These are phyloP conservation scores for Hemisphaericaspora xylanilytica DNA, from an alignment of 1,139 yeast species.

Conservation along the genomic window DNA sequence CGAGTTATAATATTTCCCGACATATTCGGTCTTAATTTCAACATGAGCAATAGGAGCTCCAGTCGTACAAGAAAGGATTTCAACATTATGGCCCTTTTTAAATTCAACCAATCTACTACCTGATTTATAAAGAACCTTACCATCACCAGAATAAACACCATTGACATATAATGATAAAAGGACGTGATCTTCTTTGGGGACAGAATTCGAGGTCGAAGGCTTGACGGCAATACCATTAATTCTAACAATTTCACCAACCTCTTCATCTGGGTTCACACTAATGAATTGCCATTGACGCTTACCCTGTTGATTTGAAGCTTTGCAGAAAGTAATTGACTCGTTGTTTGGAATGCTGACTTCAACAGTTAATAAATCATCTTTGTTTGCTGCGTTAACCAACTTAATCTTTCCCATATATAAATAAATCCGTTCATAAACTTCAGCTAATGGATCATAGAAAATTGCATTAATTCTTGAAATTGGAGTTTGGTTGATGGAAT, in stretches of 20 bases:
- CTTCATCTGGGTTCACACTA: slow-evolving; percentile 74
- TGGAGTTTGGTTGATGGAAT: slow-evolving; percentile 30
- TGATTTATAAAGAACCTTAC: slow-evolving; percentile 41
- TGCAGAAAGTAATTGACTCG: slow-evolving; percentile 53
- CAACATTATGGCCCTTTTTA: slow-evolving; percentile 35
- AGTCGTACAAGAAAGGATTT: slow-evolving; percentile 33
- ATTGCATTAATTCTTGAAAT: slow-evolving; percentile 63
- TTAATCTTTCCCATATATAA: slow-evolving; percentile 53
- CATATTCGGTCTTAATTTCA: slow-evolving; percentile 62
- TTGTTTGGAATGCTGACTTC: slow-evolving; percentile 50
- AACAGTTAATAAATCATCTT: slow-evolving; percentile 45
- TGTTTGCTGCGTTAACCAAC: slow-evolving; percentile 24
- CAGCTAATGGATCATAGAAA: slow-evolving; percentile 61
- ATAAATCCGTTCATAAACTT: slow-evolving; percentile 59
- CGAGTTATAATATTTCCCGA: slow-evolving; percentile 66
- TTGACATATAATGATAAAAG: slow-evolving; percentile 61
- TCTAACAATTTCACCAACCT: slow-evolving; percentile 66
- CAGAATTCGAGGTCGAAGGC: slow-evolving; percentile 28
- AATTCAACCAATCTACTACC: slow-evolving; percentile 43
- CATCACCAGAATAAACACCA: slow-evolving; percentile 61
- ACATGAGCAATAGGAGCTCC: slow-evolving; percentile 48
- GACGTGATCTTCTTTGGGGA: slow-evolving; percentile 52
- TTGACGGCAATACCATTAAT: slow-evolving; percentile 52
- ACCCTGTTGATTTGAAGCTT: slow-evolving; percentile 64
- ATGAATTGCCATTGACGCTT: slow-evolving; percentile 66